Evolutionary conservation across 1,284 basidiomycete species (phyloP).

Genomic region (Cryptococcus maquisensis): DNA sequence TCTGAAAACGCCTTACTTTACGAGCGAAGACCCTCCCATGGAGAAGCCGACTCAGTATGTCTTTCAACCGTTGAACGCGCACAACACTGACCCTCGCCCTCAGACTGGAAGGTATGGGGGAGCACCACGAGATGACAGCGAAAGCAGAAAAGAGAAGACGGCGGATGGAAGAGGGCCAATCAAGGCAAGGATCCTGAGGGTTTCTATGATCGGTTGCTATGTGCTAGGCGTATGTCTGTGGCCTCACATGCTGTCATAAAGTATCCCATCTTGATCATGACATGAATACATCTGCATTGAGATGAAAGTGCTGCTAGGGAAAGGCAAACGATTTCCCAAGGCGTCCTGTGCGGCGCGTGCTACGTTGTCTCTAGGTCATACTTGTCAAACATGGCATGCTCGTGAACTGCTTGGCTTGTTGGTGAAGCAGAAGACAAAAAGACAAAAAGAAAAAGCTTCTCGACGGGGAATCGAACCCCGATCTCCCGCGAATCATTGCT

Average conservation of each 20-base stretch:
- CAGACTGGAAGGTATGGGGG: slow-evolving; percentile 34
- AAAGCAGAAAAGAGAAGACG: slow-evolving; percentile 30
- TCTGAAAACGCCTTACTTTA: slow-evolving; percentile 76
- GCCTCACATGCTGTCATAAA: too few relatives aligned
- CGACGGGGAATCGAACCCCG: slow-evolving; percentile 5
- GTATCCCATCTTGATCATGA: too few relatives aligned
- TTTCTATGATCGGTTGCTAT: too few relatives aligned
- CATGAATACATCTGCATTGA: too few relatives aligned
- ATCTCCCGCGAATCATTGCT: slow-evolving; percentile 1
- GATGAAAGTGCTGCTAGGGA: too few relatives aligned
- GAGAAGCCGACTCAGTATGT: slow-evolving; percentile 74
- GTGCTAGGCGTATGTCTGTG: too few relatives aligned
- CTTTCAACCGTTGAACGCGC: background rate
- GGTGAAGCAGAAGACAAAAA: too few relatives aligned
- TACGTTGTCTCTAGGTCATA: too few relatives aligned
- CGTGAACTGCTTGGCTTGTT: too few relatives aligned
- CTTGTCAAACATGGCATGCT: too few relatives aligned
- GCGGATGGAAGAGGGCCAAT: slow-evolving; percentile 2
- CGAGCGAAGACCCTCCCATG: slow-evolving; percentile 66
- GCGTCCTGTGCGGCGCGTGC: too few relatives aligned
- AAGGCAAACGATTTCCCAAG: too few relatives aligned
- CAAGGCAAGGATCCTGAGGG: background rate
- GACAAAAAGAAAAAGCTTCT: background rate
- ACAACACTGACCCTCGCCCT: background rate
- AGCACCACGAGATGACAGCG: slow-evolving; percentile 48